A percentile compares a stretch with the other conserved stretches of the same genome.
Conservation (phyloP, 2,329 filamentous ascomycete species). For the Neophaeococcomyces mojaviensis region DNA sequence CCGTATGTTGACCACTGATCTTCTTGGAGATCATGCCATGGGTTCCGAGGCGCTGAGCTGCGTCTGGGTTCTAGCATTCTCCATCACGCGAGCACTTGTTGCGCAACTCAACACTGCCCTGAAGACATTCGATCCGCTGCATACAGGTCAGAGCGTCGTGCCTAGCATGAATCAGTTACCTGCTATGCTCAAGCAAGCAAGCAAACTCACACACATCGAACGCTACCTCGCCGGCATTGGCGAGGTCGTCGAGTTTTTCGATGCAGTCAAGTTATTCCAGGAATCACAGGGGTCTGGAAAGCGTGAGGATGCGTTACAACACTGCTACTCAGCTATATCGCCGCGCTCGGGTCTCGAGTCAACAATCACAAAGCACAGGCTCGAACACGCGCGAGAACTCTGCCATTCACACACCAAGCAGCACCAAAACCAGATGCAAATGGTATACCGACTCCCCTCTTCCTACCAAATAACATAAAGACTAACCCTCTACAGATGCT, state of each 20-base stretch:
- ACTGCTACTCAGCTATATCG: neutral
- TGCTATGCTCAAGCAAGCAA: neutral
- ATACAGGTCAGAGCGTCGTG: neutral
- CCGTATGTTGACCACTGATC: neutral
- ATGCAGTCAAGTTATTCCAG: neutral
- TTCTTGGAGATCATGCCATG: neutral
- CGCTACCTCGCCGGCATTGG: neutral
- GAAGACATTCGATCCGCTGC: neutral
- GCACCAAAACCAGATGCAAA: neutral
- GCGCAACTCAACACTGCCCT: neutral
- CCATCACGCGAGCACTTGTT: neutral
- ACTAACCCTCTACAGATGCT: too few relatives aligned
- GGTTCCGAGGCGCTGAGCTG: neutral
- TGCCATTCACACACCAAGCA: conserved; percentile 1
- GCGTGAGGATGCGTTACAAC: neutral
- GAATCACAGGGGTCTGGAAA: neutral
- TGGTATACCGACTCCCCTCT: too few relatives aligned
- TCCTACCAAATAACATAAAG: too few relatives aligned
- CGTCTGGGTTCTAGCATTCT: conserved; percentile 1
- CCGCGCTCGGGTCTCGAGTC: neutral
- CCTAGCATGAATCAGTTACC: neutral
- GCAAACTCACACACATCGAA: neutral
- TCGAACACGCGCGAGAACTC: neutral
- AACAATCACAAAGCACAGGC: neutral
- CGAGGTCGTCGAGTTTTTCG: neutral